Evolutionary conservation across 805 yeast genomes (phyloP).

Genomic region (Cyberlindnera mycetangii): DNA sequence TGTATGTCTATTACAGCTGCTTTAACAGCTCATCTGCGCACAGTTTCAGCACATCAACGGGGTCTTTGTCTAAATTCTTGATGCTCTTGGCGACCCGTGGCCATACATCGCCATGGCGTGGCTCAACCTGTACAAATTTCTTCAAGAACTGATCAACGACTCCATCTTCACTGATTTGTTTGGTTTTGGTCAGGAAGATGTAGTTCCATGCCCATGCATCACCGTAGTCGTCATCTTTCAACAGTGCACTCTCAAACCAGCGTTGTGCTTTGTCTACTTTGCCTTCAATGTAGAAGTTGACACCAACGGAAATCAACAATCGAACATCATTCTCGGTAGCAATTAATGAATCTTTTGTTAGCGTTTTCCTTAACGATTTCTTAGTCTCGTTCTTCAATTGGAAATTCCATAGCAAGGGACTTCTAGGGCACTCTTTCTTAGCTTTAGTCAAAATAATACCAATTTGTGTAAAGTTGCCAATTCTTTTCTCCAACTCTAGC

Average conservation of each 20-base stretch:
- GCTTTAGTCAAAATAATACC: slow-evolving; percentile 55
- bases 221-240: slow-evolving; percentile 57
- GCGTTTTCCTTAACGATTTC: slow-evolving; percentile 50
- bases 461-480: slow-evolving; percentile 50
- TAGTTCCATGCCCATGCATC: slow-evolving; percentile 75
- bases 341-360: slow-evolving; percentile 68
- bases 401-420: slow-evolving; percentile 65
- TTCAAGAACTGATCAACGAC: slow-evolving; percentile 37
- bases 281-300: slow-evolving; percentile 62
- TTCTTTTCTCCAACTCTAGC: slow-evolving; percentile 52
- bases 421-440: slow-evolving; percentile 52
- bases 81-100: slow-evolving; percentile 46
- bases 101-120: slow-evolving; percentile 66
- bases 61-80: slow-evolving; percentile 39
- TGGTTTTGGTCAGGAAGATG: slow-evolving; percentile 39
- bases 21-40: slow-evolving; percentile 11
- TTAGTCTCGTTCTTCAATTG: slow-evolving; percentile 43
- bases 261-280: slow-evolving; percentile 59
- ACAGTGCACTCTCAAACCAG: slow-evolving; percentile 72
- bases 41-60: slow-evolving; percentile 37
- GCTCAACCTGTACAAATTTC: slow-evolving; percentile 44
- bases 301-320: slow-evolving; percentile 63
- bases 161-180: slow-evolving; percentile 24
- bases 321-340: slow-evolving; percentile 57
- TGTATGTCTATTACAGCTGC: not conserved